Base-by-base conservation (phyloP, 75 land plant species). In the Ceratopteris richardii region DNA sequence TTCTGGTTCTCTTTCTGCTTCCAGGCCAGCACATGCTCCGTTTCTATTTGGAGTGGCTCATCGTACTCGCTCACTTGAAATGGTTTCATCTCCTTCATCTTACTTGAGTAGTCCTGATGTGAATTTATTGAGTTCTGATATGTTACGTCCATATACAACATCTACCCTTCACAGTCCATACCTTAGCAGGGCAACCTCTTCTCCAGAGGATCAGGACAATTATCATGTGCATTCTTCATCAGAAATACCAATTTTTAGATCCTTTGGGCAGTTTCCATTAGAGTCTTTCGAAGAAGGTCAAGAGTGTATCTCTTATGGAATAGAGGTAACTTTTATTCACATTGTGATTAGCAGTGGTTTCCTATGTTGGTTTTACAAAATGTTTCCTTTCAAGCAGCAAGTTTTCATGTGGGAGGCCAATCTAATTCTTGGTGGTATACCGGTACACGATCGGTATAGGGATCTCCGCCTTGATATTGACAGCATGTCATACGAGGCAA, bases 401-500 rank as follows among this genome's bases (percentile, higher is more conserved):
- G 56, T 87, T 28, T 57, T 79, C 67, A 67, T 72, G 71, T 69
- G 82, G 41, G 96, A 87, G 73, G 76, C 85, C 22, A 84, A 74
- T 56, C 67, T 87, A 58, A 57, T 87, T 29, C 65, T 79, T 56
- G 73, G 80, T 46, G 80, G 88, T 50, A 52, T 87, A 27, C 67
- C 57, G 40, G 56, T 78, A 25, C 66, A 82, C 52, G 97, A 92
- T 46, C 88, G 82, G 63, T 90, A 92, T 44, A 77, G 97, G 64
- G 97, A 85, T 59, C 66, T 87, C 86, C 80, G 97, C 68, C 69
- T 92, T 31, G 97, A 92, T 66, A 85, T 92, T 44, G 97, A 92
- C 70, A 75, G 85, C 67, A 92, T 92, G 97, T 82, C 97, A 31
- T 92, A 92, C 62, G 97, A 92, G 89, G 97, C 88, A 56, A 48